These are phyloP conservation scores for Trichosanthes cucumerina DNA, from an alignment of 306 rosid genomes.

Conservation along the genomic window DNA sequence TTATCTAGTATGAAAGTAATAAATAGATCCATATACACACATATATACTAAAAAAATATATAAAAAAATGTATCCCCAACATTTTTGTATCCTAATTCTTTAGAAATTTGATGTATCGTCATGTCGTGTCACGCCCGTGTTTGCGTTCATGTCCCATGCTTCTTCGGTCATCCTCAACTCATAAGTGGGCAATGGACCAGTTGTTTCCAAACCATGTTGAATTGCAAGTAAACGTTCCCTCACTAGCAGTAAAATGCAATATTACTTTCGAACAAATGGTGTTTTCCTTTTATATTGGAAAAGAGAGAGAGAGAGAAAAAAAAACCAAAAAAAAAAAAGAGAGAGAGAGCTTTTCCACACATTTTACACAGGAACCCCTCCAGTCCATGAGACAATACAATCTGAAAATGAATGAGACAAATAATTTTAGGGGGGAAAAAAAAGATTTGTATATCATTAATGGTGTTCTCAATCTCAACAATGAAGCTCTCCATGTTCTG, in stretches of 20 bases:
- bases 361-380: constrained; percentile 7
- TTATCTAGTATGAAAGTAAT: background rate
- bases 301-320: too few relatives aligned
- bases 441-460: background rate
- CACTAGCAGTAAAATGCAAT: background rate
- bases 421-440: background rate
- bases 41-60: too few relatives aligned
- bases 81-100: too few relatives aligned
- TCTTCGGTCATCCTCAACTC: background rate
- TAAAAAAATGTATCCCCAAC: background rate
- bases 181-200: background rate
- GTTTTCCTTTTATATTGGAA: background rate
- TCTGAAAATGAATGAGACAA: background rate
- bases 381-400: constrained; percentile 3
- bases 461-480: constrained; percentile 7
- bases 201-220: background rate
- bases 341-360: background rate
- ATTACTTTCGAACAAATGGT: background rate
- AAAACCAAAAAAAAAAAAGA: too few relatives aligned
- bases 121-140: background rate
- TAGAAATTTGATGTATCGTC: background rate
- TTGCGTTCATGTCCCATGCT: background rate
- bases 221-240: background rate
- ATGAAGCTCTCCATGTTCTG: background rate
- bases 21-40: background rate